phyloP scores from a whole-genome alignment of 1,139 yeast species.

The Debaryomyces nepalensis region DNA sequence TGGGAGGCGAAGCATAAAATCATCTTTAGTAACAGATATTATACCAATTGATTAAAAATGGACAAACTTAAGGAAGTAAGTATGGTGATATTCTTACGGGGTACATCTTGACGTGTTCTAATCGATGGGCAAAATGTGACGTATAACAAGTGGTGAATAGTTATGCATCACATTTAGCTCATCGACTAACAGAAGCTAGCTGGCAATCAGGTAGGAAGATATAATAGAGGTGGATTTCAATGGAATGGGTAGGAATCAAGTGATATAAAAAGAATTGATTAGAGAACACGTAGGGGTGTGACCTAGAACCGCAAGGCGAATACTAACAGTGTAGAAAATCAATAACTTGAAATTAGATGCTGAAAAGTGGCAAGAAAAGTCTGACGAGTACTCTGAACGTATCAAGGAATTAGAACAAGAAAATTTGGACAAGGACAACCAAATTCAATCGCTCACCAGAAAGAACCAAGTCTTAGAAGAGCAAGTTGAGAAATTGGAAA shows the following conservation, averaged over 20 bases:
- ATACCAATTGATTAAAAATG: constrained; percentile 28
- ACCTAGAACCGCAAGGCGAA: background rate
- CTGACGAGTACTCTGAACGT: constrained; percentile 81
- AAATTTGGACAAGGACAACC: constrained; percentile 89
- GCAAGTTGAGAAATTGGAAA: constrained; percentile 88
- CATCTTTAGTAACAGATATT: background rate
- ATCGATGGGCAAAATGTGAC: constrained; percentile 5
- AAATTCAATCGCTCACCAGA: constrained; percentile 89
- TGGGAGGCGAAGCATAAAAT: background rate
- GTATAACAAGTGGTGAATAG: background rate
- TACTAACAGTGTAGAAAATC: constrained; percentile 61
- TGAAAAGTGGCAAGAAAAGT: constrained; percentile 96
- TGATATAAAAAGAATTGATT: background rate
- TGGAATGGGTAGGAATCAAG: too few relatives aligned
- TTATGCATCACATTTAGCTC: constrained; percentile 2
- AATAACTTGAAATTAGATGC: constrained; percentile 91
- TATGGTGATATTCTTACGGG: constrained; percentile 20
- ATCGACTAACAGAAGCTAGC: background rate
- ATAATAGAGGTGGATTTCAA: too few relatives aligned
- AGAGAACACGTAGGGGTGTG: background rate
- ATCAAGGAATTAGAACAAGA: constrained; percentile 93
- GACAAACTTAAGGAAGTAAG: constrained; percentile 59
- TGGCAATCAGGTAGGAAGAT: too few relatives aligned
- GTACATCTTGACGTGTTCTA: background rate
- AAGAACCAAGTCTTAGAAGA: constrained; percentile 90